phyloP scores from a whole-genome alignment of 2,329 filamentous ascomycete genomes.

The Neoarthrinium moseri region DNA sequence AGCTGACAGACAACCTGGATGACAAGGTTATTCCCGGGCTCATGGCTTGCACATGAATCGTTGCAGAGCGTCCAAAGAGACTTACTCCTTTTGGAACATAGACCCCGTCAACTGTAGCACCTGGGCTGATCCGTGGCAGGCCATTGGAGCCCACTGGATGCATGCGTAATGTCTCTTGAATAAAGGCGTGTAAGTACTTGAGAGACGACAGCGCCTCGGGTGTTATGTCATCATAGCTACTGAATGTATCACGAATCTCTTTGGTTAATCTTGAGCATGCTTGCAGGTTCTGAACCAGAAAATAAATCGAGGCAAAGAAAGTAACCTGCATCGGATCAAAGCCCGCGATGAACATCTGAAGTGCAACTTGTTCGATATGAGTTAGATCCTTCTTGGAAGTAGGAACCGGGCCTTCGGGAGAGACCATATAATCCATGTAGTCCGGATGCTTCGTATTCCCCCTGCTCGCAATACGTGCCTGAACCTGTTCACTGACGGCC shows the following conservation, averaged over 20 bases:
- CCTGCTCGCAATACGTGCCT: slow-evolving; percentile 17
- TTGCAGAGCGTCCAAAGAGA: too few species aligned
- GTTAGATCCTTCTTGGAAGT: too few species aligned
- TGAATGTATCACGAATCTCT: slow-evolving; percentile 18
- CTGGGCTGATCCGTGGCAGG: slow-evolving; percentile 20
- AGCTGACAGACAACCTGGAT: background rate
- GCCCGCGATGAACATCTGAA: too few species aligned
- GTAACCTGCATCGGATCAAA: too few species aligned
- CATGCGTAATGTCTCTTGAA: slow-evolving; percentile 19
- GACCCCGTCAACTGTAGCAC: slow-evolving; percentile 20
- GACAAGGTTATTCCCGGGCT: background rate
- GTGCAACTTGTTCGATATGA: too few species aligned
- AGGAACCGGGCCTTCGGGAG: slow-evolving; percentile 12
- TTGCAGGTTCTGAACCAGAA: too few species aligned
- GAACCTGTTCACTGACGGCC: slow-evolving; percentile 14
- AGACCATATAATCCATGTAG: slow-evolving; percentile 21
- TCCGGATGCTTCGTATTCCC: slow-evolving; percentile 19
- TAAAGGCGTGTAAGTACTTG: slow-evolving; percentile 17
- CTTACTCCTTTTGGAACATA: slow-evolving; percentile 19
- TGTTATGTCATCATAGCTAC: slow-evolving; percentile 18
- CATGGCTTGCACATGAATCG: background rate
- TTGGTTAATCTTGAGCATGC: slow-evolving; percentile 5
- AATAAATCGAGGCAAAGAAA: too few species aligned
- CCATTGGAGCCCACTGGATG: slow-evolving; percentile 13
- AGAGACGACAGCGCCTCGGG: slow-evolving; percentile 12